Base-by-base conservation (phyloP, 2,329 filamentous ascomycete species). In the Claviceps spartinae region DNA sequence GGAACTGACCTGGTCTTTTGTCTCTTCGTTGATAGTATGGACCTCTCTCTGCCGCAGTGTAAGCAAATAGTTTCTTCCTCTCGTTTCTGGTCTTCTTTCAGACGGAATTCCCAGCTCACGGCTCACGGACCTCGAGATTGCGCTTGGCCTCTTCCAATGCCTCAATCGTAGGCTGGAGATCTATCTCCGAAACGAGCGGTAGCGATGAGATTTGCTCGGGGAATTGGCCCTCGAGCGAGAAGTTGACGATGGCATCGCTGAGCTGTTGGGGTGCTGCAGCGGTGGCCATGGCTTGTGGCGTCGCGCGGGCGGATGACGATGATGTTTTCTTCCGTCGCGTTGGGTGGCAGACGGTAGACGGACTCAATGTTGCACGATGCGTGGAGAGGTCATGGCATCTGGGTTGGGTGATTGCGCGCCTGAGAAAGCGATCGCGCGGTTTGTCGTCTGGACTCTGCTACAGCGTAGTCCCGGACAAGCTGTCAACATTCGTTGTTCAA, bases 1-100 rank as follows among this genome's bases (percentile, higher is more conserved):
- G 49, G 83, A 79, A 62, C 88, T 85, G 49, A 95, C 85, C 61
- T 94, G 85, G 41, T 83, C 79, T 52, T 83, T 85, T 18, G 82
- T 85, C 58, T 88, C 82, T 62, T 82, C 79, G 67, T 90, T 94
- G 55, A 93, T 79, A 22, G 72, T 67, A 57, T 83, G 84, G 54
- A 97, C 85, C 60, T 94, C 83, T 54, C 76, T 52, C 67, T 70
- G 53, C 34, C 45, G 24, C 42, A 50, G 34, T 52, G 44, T 41
- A 40, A 54, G 52, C 48, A 14, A n/a, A 48, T 48, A 4, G 3
- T 20, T n/a, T n/a, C 7, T n/a, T 26, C 20, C 9, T 11, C n/a
- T n/a, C 9, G 11, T 5, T 22, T 41, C 16, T 18, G 38, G 8
- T 14, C 22, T 30, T 48, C 9, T 14, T 30, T 18, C 16, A 5